Percentiles rank a stretch among this genome's conserved stretches.
Conservation (phyloP, 345 rosid genomes). For the Clarkia xantiana region DNA sequence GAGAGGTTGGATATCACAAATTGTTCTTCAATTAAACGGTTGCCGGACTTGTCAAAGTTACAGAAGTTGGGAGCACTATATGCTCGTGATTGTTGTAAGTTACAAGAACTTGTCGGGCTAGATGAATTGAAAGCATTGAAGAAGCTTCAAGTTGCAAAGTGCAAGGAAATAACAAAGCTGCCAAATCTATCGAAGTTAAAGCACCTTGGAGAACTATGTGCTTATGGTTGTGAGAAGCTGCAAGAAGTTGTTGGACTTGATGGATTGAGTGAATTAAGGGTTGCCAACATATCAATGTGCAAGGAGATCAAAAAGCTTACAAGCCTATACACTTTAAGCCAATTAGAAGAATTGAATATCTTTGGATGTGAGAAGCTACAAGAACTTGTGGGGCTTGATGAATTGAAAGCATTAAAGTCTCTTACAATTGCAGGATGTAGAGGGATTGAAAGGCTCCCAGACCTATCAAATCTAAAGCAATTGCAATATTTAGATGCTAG, state of each 20-base stretch:
- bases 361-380: no score
- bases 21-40: not conserved
- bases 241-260: not conserved
- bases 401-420: not conserved
- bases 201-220: not conserved
- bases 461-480: not conserved
- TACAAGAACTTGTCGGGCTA: not conserved
- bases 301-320: no score
- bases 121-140: not conserved
- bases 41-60: slow-evolving; percentile 4
- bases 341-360: no score
- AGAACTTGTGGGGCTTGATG: not conserved
- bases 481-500: not conserved
- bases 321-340: no score
- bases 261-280: no score
- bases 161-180: not conserved
- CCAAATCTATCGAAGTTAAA: not conserved
- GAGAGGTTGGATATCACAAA: not conserved
- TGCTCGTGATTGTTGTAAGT: no score
- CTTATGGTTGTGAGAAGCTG: not conserved
- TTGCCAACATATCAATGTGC: no score
- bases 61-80: no score
- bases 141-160: not conserved
- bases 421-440: not conserved
- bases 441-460: not conserved